Percentiles rank a stretch among this genome's conserved stretches.
phyloP scores from a whole-genome alignment of 495 filamentous ascomycete species.

The Immersiella caudata region DNA sequence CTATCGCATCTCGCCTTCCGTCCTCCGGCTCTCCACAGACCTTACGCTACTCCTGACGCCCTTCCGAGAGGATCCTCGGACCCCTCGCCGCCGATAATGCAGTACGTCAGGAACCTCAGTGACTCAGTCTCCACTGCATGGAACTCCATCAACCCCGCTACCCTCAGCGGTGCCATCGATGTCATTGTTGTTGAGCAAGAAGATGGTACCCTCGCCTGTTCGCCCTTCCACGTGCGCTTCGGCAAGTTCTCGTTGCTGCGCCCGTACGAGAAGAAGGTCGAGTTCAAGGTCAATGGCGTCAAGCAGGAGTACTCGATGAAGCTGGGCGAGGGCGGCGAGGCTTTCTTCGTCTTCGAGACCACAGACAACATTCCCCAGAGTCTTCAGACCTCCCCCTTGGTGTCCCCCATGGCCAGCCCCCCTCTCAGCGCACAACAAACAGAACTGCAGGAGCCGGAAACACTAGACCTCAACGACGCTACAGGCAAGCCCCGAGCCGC shows the following conservation, averaged over 20 bases:
- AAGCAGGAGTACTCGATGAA: conserved; percentile 98
- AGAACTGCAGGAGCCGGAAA: conserved; percentile 78
- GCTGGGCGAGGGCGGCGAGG: conserved; percentile 94
- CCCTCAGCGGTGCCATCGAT: conserved; percentile 95
- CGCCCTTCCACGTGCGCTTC: conserved; percentile 98
- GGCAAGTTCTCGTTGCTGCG: conserved; percentile 96
- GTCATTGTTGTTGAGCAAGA: conserved; percentile 98
- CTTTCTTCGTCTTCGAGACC: conserved; percentile 98
- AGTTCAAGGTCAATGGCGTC: conserved; percentile 90
- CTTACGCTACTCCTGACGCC: background rate
- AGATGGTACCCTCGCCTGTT: conserved; percentile 85
- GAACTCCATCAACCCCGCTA: conserved; percentile 99
- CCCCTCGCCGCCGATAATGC: conserved; percentile 59
- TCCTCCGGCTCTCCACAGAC: background rate
- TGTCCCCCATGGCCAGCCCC: conserved; percentile 84
- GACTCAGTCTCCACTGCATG: conserved; percentile 97
- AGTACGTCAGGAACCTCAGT: conserved; percentile 96
- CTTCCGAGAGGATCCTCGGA: background rate
- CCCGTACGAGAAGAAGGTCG: conserved; percentile 98
- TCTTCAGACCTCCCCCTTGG: conserved; percentile 89
- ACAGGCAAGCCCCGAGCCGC: conserved; percentile 39
- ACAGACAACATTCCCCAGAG: conserved; percentile 83
- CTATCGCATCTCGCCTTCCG: background rate
- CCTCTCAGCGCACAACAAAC: conserved; percentile 61
- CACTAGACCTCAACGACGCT: conserved; percentile 66